Conservation (phyloP, 768 basidiomycete genomes). For the Boletus reticulatus region DNA sequence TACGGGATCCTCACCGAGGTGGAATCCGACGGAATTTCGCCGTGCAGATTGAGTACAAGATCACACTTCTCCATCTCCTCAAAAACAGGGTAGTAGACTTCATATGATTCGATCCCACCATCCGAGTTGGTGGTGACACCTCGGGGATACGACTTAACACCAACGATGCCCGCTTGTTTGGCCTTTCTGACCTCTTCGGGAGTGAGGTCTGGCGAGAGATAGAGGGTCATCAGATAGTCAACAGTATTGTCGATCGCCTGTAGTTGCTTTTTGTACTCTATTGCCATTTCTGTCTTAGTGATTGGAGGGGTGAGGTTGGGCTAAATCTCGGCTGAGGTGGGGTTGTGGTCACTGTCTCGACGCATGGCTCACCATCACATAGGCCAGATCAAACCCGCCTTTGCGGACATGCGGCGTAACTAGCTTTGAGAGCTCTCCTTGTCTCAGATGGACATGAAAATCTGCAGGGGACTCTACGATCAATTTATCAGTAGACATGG, state of each 20-base stretch:
- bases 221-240: constrained; percentile 94
- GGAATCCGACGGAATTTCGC: constrained; percentile 91
- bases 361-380: constrained; percentile 79
- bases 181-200: constrained; percentile 91
- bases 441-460: constrained; percentile 96
- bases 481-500: constrained; percentile 25
- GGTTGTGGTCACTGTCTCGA: constrained; percentile 2
- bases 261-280: constrained; percentile 76
- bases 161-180: constrained; percentile 74
- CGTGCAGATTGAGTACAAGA: constrained; percentile 96
- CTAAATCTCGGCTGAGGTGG: constrained; percentile 39
- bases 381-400: constrained; percentile 90
- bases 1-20: constrained; percentile 39
- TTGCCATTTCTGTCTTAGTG: constrained; percentile 73
- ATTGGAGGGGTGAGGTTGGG: constrained; percentile 93
- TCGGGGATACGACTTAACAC: constrained; percentile 95
- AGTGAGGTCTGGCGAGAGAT: constrained; percentile 88
- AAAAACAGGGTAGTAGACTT: constrained; percentile 90
- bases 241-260: constrained; percentile 71
- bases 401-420: constrained; percentile 87
- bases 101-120: constrained; percentile 94
- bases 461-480: constrained; percentile 64
- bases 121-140: constrained; percentile 98
- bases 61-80: constrained; percentile 90
- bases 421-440: constrained; percentile 76